Evolutionary conservation across 441 rosid genomes (phyloP).

Genomic region (Erodium texanum): DNA sequence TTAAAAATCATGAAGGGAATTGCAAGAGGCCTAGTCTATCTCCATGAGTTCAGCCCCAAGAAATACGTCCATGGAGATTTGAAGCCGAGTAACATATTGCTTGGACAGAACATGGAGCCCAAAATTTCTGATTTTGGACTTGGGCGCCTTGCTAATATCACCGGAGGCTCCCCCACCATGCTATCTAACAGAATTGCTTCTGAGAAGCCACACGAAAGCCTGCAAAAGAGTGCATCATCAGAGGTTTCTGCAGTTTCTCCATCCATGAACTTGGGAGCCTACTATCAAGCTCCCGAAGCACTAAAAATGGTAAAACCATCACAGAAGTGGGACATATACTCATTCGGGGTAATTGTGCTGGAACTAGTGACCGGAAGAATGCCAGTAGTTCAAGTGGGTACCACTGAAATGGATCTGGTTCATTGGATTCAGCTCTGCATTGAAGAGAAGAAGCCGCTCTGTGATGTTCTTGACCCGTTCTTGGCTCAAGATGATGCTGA

Average conservation of each 20-base stretch:
- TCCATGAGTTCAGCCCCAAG: slow-evolving; percentile 88
- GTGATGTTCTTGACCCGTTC: slow-evolving; percentile 74
- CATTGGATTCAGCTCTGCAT: slow-evolving; percentile 81
- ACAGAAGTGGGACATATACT: slow-evolving; percentile 92
- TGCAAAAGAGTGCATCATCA: slow-evolving; percentile 46
- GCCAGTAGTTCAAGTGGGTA: slow-evolving; percentile 48
- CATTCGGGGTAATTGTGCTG: slow-evolving; percentile 76
- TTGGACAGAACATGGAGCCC: slow-evolving; percentile 71
- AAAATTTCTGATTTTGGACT: slow-evolving; percentile 80
- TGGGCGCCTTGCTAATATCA: slow-evolving; percentile 76
- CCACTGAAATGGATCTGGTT: slow-evolving; percentile 61
- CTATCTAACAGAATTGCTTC: slow-evolving; percentile 49
- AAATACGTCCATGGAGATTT: slow-evolving; percentile 86
- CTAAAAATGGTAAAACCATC: slow-evolving; percentile 77
- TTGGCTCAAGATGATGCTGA: slow-evolving; percentile 49
- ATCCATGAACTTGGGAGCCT: slow-evolving; percentile 43
- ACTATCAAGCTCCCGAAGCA: slow-evolving; percentile 88
- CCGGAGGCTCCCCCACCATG: slow-evolving; percentile 70
- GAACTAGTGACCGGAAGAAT: slow-evolving; percentile 69
- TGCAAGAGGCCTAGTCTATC: slow-evolving; percentile 74
- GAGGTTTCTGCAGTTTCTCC: slow-evolving; percentile 47
- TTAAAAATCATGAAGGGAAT: slow-evolving; percentile 62
- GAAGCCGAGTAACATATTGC: slow-evolving; percentile 21
- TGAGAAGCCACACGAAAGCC: slow-evolving; percentile 56
- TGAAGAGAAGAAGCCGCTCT: slow-evolving; percentile 69